phyloP scores from a whole-genome alignment of 1,139 yeast species.

The Zygosaccharomyces sapae region DNA sequence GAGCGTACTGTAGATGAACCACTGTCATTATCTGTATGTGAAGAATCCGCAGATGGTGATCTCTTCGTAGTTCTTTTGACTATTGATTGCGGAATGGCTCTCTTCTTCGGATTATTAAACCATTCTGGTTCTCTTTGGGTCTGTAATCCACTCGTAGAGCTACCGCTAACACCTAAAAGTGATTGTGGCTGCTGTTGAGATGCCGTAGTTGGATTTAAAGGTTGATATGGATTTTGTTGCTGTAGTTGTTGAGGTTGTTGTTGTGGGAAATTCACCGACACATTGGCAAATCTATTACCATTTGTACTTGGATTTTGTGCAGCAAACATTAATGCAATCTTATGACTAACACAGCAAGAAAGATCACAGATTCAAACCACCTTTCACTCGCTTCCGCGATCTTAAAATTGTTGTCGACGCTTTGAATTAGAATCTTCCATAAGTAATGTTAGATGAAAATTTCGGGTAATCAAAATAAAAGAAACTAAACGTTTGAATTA shows the following conservation, averaged over 20 bases:
- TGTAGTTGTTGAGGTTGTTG: constrained; percentile 23
- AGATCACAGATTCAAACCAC: not conserved
- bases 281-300: constrained; percentile 20
- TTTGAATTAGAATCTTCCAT: too few relatives aligned
- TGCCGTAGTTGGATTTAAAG: constrained; percentile 10
- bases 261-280: constrained; percentile 21
- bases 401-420: too few relatives aligned
- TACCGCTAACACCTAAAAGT: constrained; percentile 20
- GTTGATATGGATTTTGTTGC: constrained; percentile 8
- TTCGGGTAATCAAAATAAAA: constrained; percentile 5
- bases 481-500: not conserved
- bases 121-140: constrained; percentile 42
- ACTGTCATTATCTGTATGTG: constrained; percentile 13
- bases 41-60: constrained; percentile 34
- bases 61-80: constrained; percentile 41
- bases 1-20: constrained; percentile 25
- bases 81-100: constrained; percentile 53
- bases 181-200: constrained; percentile 16
- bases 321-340: constrained; percentile 24
- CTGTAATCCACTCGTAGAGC: constrained; percentile 18
- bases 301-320: constrained; percentile 11
- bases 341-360: not conserved
- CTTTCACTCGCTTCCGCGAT: not conserved
- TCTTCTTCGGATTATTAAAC: constrained; percentile 53
- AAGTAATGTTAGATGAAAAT: not conserved